phyloP scores from a whole-genome alignment of 106 monocot genomes.

The Dendrobium officinale region DNA sequence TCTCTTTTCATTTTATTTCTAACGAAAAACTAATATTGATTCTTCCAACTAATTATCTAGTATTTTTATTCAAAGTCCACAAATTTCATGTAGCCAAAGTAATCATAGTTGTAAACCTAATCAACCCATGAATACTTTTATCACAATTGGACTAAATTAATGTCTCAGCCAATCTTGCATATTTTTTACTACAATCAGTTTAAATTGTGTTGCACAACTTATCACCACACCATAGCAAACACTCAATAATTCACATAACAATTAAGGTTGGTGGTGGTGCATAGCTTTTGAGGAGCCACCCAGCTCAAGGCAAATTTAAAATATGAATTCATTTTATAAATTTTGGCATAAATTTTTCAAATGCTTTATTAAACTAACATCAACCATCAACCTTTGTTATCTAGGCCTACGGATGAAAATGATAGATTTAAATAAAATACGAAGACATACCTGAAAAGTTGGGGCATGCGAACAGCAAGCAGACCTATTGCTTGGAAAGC shows the following conservation, averaged over 20 bases:
- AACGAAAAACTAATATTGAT: too few species aligned
- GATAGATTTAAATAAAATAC: neutral
- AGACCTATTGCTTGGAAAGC: constrained; percentile 91
- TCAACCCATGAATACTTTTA: neutral
- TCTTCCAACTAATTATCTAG: too few species aligned
- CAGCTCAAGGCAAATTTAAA: neutral
- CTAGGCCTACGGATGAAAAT: neutral
- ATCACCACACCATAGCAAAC: neutral
- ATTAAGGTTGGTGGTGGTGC: neutral
- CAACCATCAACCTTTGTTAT: neutral
- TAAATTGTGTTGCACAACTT: neutral
- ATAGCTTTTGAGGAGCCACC: neutral
- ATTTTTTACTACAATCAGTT: neutral
- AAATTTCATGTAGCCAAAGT: neutral
- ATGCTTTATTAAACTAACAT: neutral
- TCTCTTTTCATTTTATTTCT: too few species aligned
- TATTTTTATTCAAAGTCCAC: too few species aligned
- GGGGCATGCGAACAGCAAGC: constrained; percentile 89
- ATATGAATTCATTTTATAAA: neutral
- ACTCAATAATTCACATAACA: neutral
- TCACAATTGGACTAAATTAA: neutral
- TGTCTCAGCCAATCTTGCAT: neutral
- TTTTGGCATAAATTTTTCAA: neutral
- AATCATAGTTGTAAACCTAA: neutral
- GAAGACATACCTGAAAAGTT: constrained; percentile 71